Evolutionary conservation across 768 basidiomycete genomes (phyloP), one percentile per base, ranked within the genome.

Genomic region (Tulasnella calospora): DNA sequence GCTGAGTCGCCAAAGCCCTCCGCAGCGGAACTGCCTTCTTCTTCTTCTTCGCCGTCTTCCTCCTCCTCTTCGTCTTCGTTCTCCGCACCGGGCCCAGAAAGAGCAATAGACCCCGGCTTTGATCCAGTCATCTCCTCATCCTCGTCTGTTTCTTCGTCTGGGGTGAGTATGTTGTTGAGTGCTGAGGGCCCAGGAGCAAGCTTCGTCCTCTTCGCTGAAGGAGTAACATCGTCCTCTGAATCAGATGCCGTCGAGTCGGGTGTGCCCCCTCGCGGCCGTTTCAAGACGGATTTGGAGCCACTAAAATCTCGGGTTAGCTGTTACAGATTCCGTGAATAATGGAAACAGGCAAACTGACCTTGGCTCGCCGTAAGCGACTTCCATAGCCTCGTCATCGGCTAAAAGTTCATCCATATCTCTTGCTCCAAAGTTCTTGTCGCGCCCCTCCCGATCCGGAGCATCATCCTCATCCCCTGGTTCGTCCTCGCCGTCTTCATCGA

Each of bases 191-290:
- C 90, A 17, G 90, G 87, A 9, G 88, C 89, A 51, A 94, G 81
- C 84, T 91, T 93, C 86, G 93, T 94, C 83, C 94, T 89, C 84
- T 95, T 95, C 27, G 92, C 89, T 57, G 93, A 86, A 0, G 92
- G 93, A 2, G 92, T 94, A 21, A 90, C 46, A 15, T 70, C 87
- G 81, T 89, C 88, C 46, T 87, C 78, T 44, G 84, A 83, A 23
- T 80, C 78, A 23, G 79, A 75, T 2, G 46, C 33, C 27, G 35
- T 78, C 76, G 80, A 85, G 86, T 47, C 84, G 79, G 46, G 69
- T 76, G 55, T 82, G 88, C n/a, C 83, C 83, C 33, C 91, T 90
- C 6, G 90, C 91, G 0, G 93, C 92, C 4, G 94, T 94, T 30
- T 89, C 82, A 82, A 92, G 93, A 47, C 93, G 88, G 79, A 90